Conservation (phyloP, 2,329 filamentous ascomycete genomes). For the Colletotrichum sp. region DNA sequence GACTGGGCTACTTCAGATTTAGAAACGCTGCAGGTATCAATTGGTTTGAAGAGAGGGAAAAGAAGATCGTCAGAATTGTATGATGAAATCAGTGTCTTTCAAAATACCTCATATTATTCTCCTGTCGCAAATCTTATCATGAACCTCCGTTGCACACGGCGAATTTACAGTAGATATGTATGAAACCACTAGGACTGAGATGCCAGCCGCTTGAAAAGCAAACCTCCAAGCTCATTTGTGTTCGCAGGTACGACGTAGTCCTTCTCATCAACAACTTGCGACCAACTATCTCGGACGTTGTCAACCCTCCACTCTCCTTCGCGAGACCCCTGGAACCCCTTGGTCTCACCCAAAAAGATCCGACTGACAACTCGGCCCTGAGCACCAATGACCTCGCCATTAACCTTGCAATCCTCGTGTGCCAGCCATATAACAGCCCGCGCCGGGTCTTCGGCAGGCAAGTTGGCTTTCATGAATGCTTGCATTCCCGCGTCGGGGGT, state of each 20-base stretch:
- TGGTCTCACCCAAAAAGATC: background rate
- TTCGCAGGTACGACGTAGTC: background rate
- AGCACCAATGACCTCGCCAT: background rate
- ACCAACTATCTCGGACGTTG: background rate
- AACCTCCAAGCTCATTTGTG: background rate
- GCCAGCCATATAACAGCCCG: background rate
- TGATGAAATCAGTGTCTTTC: too few species aligned
- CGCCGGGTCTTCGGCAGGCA: background rate
- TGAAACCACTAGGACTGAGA: background rate
- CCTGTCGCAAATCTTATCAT: too few species aligned
- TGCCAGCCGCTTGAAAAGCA: background rate
- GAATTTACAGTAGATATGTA: rapidly evolving
- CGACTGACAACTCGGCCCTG: background rate
- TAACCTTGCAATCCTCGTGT: background rate
- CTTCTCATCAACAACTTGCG: background rate
- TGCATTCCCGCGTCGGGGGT: background rate
- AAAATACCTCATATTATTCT: too few species aligned
- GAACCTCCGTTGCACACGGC: rapidly evolving
- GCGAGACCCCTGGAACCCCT: background rate
- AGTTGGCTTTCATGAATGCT: background rate
- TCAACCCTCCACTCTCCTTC: background rate
- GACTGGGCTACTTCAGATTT: background rate
- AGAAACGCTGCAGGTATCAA: too few species aligned
- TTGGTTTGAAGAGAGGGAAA: too few species aligned
- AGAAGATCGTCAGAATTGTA: too few species aligned